Percentiles rank a stretch among this genome's conserved stretches.
phyloP scores from a whole-genome alignment of 345 rosid genomes.

The Bretschneidera sinensis region DNA sequence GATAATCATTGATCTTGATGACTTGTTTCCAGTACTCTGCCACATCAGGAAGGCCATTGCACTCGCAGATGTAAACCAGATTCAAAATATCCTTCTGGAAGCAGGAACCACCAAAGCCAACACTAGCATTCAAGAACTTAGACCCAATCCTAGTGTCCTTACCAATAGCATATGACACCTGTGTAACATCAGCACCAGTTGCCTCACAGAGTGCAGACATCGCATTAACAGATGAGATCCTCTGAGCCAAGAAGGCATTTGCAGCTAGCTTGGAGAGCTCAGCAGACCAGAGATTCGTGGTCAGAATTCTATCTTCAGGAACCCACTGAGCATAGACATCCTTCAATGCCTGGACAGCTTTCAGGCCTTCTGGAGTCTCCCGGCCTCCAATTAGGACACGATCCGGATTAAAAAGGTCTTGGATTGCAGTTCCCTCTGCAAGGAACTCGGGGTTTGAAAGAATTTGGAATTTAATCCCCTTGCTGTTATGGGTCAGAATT shows the following conservation, averaged over 20 bases:
- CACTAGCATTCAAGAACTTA: constrained; percentile 82
- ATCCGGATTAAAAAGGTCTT: constrained; percentile 69
- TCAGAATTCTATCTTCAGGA: constrained; percentile 66
- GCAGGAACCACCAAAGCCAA: constrained; percentile 90
- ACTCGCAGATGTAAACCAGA: constrained; percentile 87
- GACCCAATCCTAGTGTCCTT: constrained; percentile 79
- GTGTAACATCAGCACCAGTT: constrained; percentile 76
- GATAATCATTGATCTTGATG: constrained; percentile 88
- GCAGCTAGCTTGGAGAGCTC: constrained; percentile 96
- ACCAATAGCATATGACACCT: constrained; percentile 77
- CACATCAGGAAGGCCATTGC: constrained; percentile 90
- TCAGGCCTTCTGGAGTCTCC: constrained; percentile 84
- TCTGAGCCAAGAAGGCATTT: constrained; percentile 87
- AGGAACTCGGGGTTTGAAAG: constrained; percentile 95
- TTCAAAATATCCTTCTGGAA: constrained; percentile 88
- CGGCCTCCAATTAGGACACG: constrained; percentile 90
- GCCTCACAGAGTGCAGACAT: constrained; percentile 94
- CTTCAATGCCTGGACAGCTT: constrained; percentile 73
- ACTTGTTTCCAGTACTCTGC: constrained; percentile 97
- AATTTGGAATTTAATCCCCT: constrained; percentile 89
- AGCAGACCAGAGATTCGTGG: constrained; percentile 94
- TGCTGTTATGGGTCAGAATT: constrained; percentile 85
- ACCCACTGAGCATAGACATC: constrained; percentile 85
- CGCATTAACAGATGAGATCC: constrained; percentile 86
- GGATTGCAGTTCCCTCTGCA: constrained; percentile 90